Evolutionary conservation across 2,329 filamentous ascomycete genomes (phyloP), one percentile per base, ranked within the genome.

Genomic region (Cryphonectria naterciae): DNA sequence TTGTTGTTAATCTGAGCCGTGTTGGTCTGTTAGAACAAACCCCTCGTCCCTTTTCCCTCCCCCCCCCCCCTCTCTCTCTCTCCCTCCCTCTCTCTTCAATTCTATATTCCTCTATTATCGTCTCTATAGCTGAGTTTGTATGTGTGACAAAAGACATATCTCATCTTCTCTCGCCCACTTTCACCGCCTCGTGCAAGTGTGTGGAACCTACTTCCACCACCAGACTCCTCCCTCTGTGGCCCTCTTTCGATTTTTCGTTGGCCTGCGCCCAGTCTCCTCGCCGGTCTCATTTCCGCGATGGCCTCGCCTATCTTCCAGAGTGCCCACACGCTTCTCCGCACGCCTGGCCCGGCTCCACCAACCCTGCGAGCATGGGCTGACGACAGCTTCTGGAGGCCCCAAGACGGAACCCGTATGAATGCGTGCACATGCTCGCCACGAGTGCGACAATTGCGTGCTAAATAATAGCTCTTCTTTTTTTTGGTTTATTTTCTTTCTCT

Each of bases 301-400:
- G 32, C 58, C 58, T 61, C 58, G 58, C 58, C 58, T 61, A 61
- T 61, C 58, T 61, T 60, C 35, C 19, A 28, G 13, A 8, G 54
- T 32, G 54, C 25, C 54, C 54, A 58, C 54, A 25, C 25, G n/a
- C 52, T n/a, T n/a, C n/a, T 56, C 52, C 54, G 28, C 54, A 22
- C 58, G 35, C 58, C 58, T 35, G 58, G 58, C 35, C 46, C 54
- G 54, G 54, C 13, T 32, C 54, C 54, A 58, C 54, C 54, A 49
- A 22, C 46, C 25, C 28, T 58, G 13, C 54, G 52, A 54, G 54
- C 54, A n/a, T 17, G 25, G 25, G 54, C 54, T 58, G 54, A 58
- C 54, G 54, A 58, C 28, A 32, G 54, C 46, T 39, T 39, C 25
- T 19, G 52, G 28, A 19, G 25, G 25, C 52, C 52, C 52, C 10